phyloP scores from a whole-genome alignment of 2,329 filamentous ascomycete species.

The Ampelomyces quisqualis region DNA sequence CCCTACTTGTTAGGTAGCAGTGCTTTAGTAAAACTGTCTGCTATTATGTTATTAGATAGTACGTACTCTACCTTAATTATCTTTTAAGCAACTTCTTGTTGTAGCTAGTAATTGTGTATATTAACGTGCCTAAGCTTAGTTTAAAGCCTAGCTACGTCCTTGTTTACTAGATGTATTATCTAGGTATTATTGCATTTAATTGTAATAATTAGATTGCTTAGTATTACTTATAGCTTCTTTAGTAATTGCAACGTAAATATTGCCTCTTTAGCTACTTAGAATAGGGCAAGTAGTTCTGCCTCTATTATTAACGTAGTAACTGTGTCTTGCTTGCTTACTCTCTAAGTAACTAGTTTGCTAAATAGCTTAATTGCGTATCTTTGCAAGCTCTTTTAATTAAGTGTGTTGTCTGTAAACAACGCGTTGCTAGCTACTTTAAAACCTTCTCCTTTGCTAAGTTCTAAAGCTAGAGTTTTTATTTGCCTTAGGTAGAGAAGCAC shows the following conservation, averaged over 20 bases:
- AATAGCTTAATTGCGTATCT: constrained; percentile 1
- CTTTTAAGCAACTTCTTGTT: constrained; percentile 1
- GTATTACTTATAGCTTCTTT: neutral
- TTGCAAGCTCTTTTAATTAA: constrained; percentile 1
- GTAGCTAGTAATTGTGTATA: constrained; percentile 6
- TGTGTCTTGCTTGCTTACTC: constrained; percentile 1
- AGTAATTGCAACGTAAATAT: neutral
- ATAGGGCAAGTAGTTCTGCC: constrained; percentile 8
- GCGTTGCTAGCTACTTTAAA: constrained; percentile 3
- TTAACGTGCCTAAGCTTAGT: constrained; percentile 1
- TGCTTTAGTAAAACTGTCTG: constrained; percentile 6
- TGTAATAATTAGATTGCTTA: neutral
- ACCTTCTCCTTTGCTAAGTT: neutral
- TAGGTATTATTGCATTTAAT: constrained; percentile 8
- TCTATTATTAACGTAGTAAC: constrained; percentile 6
- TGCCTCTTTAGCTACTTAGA: neutral
- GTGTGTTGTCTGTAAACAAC: constrained; percentile 3
- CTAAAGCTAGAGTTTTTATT: neutral
- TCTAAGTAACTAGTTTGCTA: neutral
- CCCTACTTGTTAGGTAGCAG: constrained; percentile 1
- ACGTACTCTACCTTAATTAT: constrained; percentile 2
- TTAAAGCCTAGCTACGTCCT: neutral
- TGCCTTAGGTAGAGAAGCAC: constrained; percentile 3
- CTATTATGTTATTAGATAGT: neutral
- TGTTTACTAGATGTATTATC: constrained; percentile 1